Evolutionary conservation across 176 grass and related monocot genomes (phyloP).

Genomic region (Eremochloa ophiuroides): DNA sequence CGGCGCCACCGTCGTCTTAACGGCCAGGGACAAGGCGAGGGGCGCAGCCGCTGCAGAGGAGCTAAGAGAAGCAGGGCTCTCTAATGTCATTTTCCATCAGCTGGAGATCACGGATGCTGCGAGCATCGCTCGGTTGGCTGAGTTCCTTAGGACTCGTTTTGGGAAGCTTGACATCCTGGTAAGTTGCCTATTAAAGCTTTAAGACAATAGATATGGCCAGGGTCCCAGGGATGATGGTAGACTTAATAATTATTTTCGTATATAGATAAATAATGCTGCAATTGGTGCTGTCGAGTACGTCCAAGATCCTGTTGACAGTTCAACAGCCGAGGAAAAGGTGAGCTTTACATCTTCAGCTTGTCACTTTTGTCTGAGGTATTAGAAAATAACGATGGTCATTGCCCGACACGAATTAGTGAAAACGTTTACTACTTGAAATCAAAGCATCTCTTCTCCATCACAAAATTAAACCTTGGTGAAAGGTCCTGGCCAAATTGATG

Average conservation of each 20-base stretch:
- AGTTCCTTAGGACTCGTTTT: slow-evolving; percentile 29
- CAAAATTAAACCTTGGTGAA: neutral
- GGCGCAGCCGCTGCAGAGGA: slow-evolving; percentile 10
- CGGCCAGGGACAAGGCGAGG: slow-evolving; percentile 41
- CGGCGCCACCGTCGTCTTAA: slow-evolving; percentile 44
- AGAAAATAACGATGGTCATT: neutral
- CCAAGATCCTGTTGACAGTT: neutral
- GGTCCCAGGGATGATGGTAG: neutral
- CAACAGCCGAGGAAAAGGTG: neutral
- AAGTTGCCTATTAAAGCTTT: neutral
- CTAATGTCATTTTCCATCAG: slow-evolving; percentile 42
- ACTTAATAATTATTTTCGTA: neutral
- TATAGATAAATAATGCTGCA: slow-evolving; percentile 37
- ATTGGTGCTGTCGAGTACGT: neutral
- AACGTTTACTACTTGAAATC: neutral
- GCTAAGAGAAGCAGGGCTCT: slow-evolving; percentile 6
- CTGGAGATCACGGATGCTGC: slow-evolving; percentile 37
- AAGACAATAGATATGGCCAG: neutral
- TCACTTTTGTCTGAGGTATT: no score
- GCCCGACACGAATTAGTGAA: no score
- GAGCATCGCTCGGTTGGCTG: slow-evolving; percentile 35
- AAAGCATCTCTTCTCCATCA: neutral
- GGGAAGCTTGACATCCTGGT: slow-evolving; percentile 38
- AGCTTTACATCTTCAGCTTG: neutral
- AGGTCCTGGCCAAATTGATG: neutral